Evolutionary conservation across 75 land plant genomes (phyloP).

Genomic region (Picea glauca): DNA sequence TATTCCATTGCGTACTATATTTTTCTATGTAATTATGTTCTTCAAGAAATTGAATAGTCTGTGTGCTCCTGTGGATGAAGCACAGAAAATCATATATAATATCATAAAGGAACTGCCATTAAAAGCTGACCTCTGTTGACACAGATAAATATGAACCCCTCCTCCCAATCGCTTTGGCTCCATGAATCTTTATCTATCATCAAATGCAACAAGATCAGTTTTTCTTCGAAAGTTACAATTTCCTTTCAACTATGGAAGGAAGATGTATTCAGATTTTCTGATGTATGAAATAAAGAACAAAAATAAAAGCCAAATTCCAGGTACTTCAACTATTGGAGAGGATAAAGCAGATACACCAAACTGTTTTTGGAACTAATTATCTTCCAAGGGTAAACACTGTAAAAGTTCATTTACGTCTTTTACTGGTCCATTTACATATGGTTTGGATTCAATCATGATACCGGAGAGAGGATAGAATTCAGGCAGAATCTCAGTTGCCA

Average conservation of each 20-base stretch:
- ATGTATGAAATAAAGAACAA: background rate
- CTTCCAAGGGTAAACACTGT: background rate
- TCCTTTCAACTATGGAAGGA: background rate
- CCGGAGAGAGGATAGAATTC: background rate
- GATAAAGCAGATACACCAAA: too few relatives aligned
- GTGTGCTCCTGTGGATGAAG: background rate
- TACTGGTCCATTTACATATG: background rate
- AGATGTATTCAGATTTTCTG: background rate
- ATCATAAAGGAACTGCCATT: background rate
- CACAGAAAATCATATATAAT: background rate
- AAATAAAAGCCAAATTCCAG: background rate
- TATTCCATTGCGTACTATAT: background rate
- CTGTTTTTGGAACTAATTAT: too few relatives aligned
- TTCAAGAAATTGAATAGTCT: background rate
- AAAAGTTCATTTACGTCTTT: background rate
- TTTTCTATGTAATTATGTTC: background rate
- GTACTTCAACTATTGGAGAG: too few relatives aligned
- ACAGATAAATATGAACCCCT: conserved; percentile 22
- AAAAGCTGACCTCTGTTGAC: conserved; percentile 37
- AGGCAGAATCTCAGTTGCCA: background rate
- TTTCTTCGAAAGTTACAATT: background rate
- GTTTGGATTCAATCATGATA: conserved; percentile 1
- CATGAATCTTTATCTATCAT: conserved; percentile 33
- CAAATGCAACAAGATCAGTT: background rate
- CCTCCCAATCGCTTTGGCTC: conserved; percentile 15